A percentile compares a stretch with the other conserved stretches of the same genome.
These are phyloP conservation scores for Phytophthora niederhauseri DNA, from an alignment of 352 stramenopile species.

Conservation along the genomic window DNA sequence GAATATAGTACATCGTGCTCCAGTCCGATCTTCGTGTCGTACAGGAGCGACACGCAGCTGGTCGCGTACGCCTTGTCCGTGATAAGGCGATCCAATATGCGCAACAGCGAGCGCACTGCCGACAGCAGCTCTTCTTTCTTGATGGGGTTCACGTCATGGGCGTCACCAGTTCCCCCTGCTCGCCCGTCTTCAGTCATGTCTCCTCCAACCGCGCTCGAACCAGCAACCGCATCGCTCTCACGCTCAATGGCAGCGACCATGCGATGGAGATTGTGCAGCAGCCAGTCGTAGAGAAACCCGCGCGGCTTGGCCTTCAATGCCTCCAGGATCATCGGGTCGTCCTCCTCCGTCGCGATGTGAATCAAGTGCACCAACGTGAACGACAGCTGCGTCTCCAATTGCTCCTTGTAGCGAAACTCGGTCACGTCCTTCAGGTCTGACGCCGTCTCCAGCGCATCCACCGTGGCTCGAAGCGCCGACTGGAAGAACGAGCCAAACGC, in stretches of 20 bases:
- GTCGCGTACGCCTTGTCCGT: constrained; percentile 63
- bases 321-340: constrained; percentile 72
- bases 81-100: constrained; percentile 73
- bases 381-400: constrained; percentile 86
- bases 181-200: constrained; percentile 34
- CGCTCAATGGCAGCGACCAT: constrained; percentile 74
- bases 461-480: constrained; percentile 58
- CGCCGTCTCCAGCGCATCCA: constrained; percentile 84
- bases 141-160: constrained; percentile 85
- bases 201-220: constrained; percentile 32
- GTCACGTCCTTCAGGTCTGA: constrained; percentile 88
- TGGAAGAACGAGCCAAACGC: constrained; percentile 81
- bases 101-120: constrained; percentile 72
- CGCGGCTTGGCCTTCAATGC: constrained; percentile 68
- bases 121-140: constrained; percentile 82
- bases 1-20: constrained; percentile 84
- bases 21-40: constrained; percentile 84
- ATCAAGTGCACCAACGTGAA: constrained; percentile 89
- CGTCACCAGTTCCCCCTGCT: constrained; percentile 43
- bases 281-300: constrained; percentile 88
- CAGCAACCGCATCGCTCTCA: constrained; percentile 40
- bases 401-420: constrained; percentile 92
- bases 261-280: constrained; percentile 88
- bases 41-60: constrained; percentile 77
- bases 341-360: constrained; percentile 73